Evolutionary conservation across 352 stramenopile genomes (phyloP).

Genomic region (Phytophthora gonapodyides): DNA sequence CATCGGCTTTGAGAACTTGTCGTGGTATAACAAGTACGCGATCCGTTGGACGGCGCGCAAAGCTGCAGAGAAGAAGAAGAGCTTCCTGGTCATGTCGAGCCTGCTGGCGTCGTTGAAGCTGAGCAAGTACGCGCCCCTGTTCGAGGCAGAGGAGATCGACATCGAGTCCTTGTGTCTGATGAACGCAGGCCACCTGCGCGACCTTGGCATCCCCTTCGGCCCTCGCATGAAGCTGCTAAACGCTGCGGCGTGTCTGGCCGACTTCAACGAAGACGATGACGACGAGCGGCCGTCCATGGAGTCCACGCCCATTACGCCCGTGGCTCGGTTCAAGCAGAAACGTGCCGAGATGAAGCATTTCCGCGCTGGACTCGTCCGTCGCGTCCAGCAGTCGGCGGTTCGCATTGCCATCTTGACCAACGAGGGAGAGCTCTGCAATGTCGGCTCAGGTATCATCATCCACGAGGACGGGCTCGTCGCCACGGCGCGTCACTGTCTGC

Average conservation of each 20-base stretch:
- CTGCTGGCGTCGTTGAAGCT: conserved; percentile 76
- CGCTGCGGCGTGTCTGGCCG: conserved; percentile 75
- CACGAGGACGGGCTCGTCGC: conserved; percentile 81
- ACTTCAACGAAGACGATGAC: conserved; percentile 85
- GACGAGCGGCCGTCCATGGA: conserved; percentile 74
- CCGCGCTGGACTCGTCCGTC: conserved; percentile 79
- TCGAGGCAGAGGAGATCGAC: conserved; percentile 89
- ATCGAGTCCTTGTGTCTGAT: conserved; percentile 88
- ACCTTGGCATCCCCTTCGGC: conserved; percentile 83
- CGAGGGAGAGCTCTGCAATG: conserved; percentile 85
- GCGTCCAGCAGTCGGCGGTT: conserved; percentile 85
- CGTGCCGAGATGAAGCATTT: conserved; percentile 87
- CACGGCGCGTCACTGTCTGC: conserved; percentile 78
- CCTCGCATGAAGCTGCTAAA: conserved; percentile 88
- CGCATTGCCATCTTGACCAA: conserved; percentile 86
- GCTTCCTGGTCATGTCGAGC: conserved; percentile 86
- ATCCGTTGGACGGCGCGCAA: conserved; percentile 84
- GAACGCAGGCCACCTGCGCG: conserved; percentile 83
- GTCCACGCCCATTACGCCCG: conserved; percentile 64
- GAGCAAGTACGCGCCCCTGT: conserved; percentile 85
- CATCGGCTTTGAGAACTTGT: conserved; percentile 85
- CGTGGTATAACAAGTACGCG: conserved; percentile 86
- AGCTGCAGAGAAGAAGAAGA: conserved; percentile 89
- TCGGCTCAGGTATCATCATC: conserved; percentile 87
- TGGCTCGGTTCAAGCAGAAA: conserved; percentile 83